Evolutionary conservation across 2,329 filamentous ascomycete genomes (phyloP), one percentile per base, ranked within the genome.

Genomic region (Arthrobotrys sinensis): DNA sequence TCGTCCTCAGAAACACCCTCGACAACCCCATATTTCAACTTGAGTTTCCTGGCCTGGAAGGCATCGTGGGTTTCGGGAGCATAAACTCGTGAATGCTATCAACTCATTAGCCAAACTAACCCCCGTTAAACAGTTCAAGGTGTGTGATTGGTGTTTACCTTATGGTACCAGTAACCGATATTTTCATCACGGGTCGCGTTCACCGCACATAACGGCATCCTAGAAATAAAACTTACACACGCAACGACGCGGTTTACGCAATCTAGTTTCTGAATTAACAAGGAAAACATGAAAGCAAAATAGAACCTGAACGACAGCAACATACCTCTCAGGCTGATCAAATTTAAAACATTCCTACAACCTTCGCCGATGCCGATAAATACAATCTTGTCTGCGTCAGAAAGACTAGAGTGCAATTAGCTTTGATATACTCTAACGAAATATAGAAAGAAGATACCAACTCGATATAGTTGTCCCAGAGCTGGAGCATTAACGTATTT

Each of bases 401-500:
- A 90, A 36, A 92, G 87, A 68, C 80, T 64, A 38, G 80, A 69
- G 79, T 67, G 70, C 28, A 69, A 64, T 70, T 66, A 77, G 48
- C 40, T 32, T 16, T 24, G 52, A 36, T 75, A 11, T 1, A 10
- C 19, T 34, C n/a, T 7, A 19, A 2, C 6, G 3, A 10, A 19
- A 36, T 1, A 32, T 28, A 6, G 8, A 43, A 2, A 28, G 10
- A 28, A 24, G 50, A 19, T 14, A 81, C 86, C 81, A 84, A 89
- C 86, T 97, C 93, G 19, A 99, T 90, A 82, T 97, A 97, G 83
- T 99, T 99, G 81, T 97, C 94, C 96, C 96, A 99, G 12, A 99
- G 86, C 82, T 97, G 98, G 77, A 89, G 90, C 63, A 76, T 62
- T 21, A 78, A 36, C 4, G 43, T 43, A 48, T 79, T 76, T 24